Conservation (phyloP, 257 asterid species). For the Apocynum venetum region DNA sequence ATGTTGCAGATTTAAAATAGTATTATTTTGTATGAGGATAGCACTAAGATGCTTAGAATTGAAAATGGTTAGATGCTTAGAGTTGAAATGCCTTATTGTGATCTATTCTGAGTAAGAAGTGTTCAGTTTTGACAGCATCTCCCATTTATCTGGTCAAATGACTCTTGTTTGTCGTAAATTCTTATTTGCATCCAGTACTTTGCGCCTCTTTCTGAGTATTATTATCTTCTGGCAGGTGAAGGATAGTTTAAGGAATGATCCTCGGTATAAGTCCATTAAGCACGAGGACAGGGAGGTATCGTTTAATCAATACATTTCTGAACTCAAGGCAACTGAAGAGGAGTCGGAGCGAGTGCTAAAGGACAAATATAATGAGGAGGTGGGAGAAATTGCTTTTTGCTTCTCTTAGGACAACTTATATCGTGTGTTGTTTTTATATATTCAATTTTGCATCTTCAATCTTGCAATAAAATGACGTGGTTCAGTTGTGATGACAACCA, state of each 20-base stretch:
- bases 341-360: conserved; percentile 49
- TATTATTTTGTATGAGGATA: not conserved
- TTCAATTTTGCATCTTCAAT: not conserved
- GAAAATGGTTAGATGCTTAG: not conserved
- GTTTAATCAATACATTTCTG: conserved; percentile 68
- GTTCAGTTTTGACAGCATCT: not conserved
- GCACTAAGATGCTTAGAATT: not conserved
- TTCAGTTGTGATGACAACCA: not conserved
- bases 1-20: not conserved
- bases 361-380: conserved; percentile 76
- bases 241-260: conserved; percentile 74
- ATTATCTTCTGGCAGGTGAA: conserved; percentile 62
- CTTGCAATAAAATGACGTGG: not conserved
- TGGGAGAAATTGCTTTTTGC: conserved; percentile 25
- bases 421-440: conserved; percentile 9
- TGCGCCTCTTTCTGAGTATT: conserved; percentile 12
- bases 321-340: conserved; percentile 78
- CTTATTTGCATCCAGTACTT: not conserved
- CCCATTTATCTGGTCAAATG: not conserved
- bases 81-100: not conserved
- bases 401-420: conserved; percentile 2
- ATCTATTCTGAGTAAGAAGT: not conserved
- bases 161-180: not conserved
- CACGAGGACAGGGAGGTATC: conserved; percentile 81
- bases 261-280: conserved; percentile 79